A percentile compares a stretch with the other conserved stretches of the same genome.
These are phyloP conservation scores for Capsicum rhomboideum DNA, from an alignment of 257 asterid species.

Conservation along the genomic window DNA sequence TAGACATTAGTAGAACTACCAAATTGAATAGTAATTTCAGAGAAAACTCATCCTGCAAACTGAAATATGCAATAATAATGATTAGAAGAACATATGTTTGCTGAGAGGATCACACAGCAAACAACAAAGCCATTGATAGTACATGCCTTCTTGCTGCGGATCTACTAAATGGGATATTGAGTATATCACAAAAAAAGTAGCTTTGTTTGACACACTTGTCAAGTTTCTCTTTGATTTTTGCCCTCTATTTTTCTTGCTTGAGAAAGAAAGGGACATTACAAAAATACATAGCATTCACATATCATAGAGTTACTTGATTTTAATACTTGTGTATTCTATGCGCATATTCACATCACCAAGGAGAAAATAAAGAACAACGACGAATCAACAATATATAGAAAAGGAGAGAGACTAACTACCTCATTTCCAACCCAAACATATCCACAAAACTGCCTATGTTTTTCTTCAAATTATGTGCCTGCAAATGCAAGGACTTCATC, in stretches of 20 bases:
- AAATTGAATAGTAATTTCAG: constrained; percentile 48
- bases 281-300: background rate
- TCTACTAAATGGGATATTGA: constrained; percentile 53
- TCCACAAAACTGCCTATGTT: constrained; percentile 92
- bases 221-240: constrained; percentile 63
- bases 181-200: constrained; percentile 76
- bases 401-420: constrained; percentile 26
- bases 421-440: constrained; percentile 79
- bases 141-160: constrained; percentile 62
- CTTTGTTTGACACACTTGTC: constrained; percentile 83
- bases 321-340: too few species aligned
- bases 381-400: background rate
- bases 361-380: too few species aligned
- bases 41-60: constrained; percentile 71
- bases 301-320: background rate
- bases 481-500: constrained; percentile 14
- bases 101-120: constrained; percentile 1
- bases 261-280: background rate
- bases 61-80: background rate
- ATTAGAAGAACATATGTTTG: background rate
- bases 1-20: too few species aligned
- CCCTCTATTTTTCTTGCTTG: constrained; percentile 67
- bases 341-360: too few species aligned
- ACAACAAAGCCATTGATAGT: background rate
- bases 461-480: constrained; percentile 69